Base-by-base conservation (phyloP, 345 rosid genomes). In the Citrus maxima region DNA sequence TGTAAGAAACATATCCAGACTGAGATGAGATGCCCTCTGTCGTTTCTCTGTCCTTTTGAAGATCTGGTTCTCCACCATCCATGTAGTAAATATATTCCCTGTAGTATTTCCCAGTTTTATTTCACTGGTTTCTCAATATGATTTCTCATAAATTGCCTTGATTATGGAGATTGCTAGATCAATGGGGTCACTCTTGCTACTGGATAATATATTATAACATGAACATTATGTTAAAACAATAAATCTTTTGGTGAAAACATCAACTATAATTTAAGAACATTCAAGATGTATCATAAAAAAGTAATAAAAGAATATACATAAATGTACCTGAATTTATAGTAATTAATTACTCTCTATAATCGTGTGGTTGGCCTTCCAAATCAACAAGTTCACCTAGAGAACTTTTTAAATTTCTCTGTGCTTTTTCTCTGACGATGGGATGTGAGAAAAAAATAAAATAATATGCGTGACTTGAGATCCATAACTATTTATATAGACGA, bases 391-490 rank as follows among this genome's bases (percentile, higher is more conserved):
- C 6, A 5, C 1, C 6, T 5, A 34, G 35, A 34, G 0, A 35
- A 6, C 2, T 2, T 35, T 35, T 35, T 5, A 34, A 35, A 35
- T 6, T 35, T 35, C 0, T 35, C 2, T 6, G 1, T 6, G 7
- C 38, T 35, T 6, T 35, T 0, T 35, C 1, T 6, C 1, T 6
- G 38, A 6, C 0, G 8, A 35, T 35, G 38, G 0, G 1, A 35
- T 1, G 7, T 37, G 2, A 0, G 0, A 0, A 1, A 37, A 37
- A 1, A 37, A 37, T 37, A 37, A 37, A 37, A 37, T 37, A 1
- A 37, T 37, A 37, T 7, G 40, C 0, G 40, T 7, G 2, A 37
- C 2, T 0, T 37, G 9, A 0, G 0, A 6, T 0, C 9, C 2
- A 37, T 7, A 37, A 7, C 2, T 7, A 37, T 4, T 37, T 37